A percentile compares a stretch with the other conserved stretches of the same genome.
Conservation (phyloP, 2,329 filamentous ascomycete genomes). For the Talaromyces sp. region DNA sequence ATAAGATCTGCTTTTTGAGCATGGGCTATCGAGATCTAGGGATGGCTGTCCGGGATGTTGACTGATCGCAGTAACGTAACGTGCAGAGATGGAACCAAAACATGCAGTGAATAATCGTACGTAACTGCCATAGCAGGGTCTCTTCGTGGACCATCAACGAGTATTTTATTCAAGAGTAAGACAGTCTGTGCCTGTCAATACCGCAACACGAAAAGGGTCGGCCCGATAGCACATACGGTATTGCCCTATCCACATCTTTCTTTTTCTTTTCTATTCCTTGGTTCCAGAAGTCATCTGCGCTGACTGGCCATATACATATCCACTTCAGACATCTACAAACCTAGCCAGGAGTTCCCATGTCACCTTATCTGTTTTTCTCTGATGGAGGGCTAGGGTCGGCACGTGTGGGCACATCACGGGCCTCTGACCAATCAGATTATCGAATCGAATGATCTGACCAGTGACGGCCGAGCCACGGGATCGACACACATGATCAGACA, state of each 20-base stretch:
- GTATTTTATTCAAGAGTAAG: neutral
- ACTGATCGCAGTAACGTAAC: neutral
- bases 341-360: constrained; percentile 4
- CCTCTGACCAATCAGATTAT: constrained; percentile 23
- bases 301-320: neutral
- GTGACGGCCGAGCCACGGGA: constrained; percentile 33
- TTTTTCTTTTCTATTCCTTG: neutral
- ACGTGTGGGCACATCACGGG: constrained; percentile 15
- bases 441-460: neutral
- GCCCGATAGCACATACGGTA: neutral
- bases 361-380: constrained; percentile 4
- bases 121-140: neutral
- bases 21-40: neutral
- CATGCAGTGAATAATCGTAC: neutral
- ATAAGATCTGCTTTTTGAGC: neutral
- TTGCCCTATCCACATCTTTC: neutral
- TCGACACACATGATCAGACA: constrained; percentile 32
- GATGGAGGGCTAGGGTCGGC: constrained; percentile 17
- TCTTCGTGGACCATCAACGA: neutral
- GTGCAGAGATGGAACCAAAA: neutral
- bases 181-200: neutral
- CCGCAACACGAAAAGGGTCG: neutral
- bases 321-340: neutral
- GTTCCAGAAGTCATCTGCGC: neutral
- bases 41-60: neutral